Percentiles rank a stretch among this genome's conserved stretches.
These are phyloP conservation scores for Botrytis deweyae DNA, from an alignment of 2,329 filamentous ascomycete species.

Conservation along the genomic window DNA sequence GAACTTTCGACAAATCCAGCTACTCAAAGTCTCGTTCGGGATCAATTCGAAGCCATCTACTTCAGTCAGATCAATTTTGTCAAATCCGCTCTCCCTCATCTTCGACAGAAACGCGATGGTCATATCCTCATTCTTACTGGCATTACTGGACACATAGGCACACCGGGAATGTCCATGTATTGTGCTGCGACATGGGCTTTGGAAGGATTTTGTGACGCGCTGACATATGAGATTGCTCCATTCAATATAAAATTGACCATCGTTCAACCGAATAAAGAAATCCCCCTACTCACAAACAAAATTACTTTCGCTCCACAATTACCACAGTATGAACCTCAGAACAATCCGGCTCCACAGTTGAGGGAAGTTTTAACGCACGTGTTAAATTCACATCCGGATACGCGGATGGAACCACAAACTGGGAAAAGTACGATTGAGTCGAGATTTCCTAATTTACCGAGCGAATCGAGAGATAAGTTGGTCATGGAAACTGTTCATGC, in stretches of 20 bases:
- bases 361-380: slow-evolving; percentile 80
- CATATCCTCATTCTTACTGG: slow-evolving; percentile 90
- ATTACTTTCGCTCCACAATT: slow-evolving; percentile 82
- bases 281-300: slow-evolving; percentile 81
- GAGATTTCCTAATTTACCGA: slow-evolving; percentile 72
- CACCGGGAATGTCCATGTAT: slow-evolving; percentile 86
- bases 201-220: slow-evolving; percentile 91
- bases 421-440: slow-evolving; percentile 48
- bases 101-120: slow-evolving; percentile 77
- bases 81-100: slow-evolving; percentile 77
- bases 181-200: slow-evolving; percentile 92
- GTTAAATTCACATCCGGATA: slow-evolving; percentile 72
- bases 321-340: slow-evolving; percentile 64
- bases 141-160: slow-evolving; percentile 88
- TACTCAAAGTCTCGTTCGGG: slow-evolving; percentile 75
- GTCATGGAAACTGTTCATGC: slow-evolving; percentile 90
- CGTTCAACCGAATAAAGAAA: slow-evolving; percentile 92
- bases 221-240: slow-evolving; percentile 93
- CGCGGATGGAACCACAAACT: slow-evolving; percentile 43
- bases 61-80: slow-evolving; percentile 97
- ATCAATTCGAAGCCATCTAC: slow-evolving; percentile 93
- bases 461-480: slow-evolving; percentile 66
- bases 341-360: slow-evolving; percentile 75
- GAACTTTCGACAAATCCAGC: slow-evolving; percentile 74
- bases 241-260: slow-evolving; percentile 97